Base-by-base conservation (phyloP, 2,329 filamentous ascomycete genomes). In the Sporothrix dimorphospora region DNA sequence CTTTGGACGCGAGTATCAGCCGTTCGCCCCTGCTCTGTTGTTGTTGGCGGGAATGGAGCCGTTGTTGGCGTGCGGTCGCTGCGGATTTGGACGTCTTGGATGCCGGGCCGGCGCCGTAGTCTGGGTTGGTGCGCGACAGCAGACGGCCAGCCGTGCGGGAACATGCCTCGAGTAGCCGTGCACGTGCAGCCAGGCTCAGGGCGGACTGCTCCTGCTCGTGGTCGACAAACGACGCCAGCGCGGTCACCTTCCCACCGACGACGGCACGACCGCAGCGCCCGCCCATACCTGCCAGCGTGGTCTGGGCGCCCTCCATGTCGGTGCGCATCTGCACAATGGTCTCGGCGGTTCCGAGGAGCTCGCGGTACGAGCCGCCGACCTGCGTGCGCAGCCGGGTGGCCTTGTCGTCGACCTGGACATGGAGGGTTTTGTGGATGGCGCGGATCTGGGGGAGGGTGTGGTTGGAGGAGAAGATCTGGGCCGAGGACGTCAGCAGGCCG, bases 301-400 rank as follows among this genome's bases (percentile, higher is more conserved):
- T 83, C 80, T 97, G 94, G 19, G 94, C 91, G 14, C 85, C 83
- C 73, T 91, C 88, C 82, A 96, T 95, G 79, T 95, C 90, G 51
- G 82, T 82, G 76, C 93, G 92, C 93, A 98, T 97, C 73, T 90
- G 88, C 71, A 98, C 92, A 76, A 98, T 98, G n/a, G 91, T 91
- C 82, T 98, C 94, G 71, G 95, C 95, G 0, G 95, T 98, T 69
- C 93, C 93, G 34, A 98, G 89, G 9, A 98, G 89, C 77, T 96
- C 93, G 76, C 95, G 92, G 81, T 98, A 98, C 78, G 87, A 90
- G 72, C 83, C 85, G 75, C 89, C 89, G 74, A 91, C 89, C 79
- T 90, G 87, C 21, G 86, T 89, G 76, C 89, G 88, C 77, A 91
- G 83, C 42, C 88, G 88, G 67, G 83, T 83, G 45, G 88, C 85